Conservation (phyloP, 805 yeast species). For the Ogataea parapolymorpha region DNA sequence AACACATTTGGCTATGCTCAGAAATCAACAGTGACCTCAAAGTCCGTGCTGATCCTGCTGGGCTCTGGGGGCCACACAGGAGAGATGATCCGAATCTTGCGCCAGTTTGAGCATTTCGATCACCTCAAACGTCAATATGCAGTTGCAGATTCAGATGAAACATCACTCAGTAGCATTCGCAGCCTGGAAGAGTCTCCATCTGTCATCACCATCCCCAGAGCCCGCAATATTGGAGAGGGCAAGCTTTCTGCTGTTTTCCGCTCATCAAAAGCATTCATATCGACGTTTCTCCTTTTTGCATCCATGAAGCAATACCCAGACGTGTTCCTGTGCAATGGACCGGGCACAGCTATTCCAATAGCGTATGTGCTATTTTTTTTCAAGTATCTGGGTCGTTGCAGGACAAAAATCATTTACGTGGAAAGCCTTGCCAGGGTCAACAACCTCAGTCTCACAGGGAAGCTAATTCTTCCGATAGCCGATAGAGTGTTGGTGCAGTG, state of each 20-base stretch:
- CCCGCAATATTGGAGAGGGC: slow-evolving; percentile 38
- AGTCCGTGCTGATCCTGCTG: slow-evolving; percentile 53
- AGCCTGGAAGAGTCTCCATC: slow-evolving; percentile 33
- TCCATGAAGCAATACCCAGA: slow-evolving; percentile 23
- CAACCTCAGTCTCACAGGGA: slow-evolving; percentile 73
- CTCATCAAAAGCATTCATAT: slow-evolving; percentile 32
- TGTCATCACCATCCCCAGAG: slow-evolving; percentile 31
- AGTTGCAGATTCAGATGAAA: slow-evolving; percentile 44
- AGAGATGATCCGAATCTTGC: slow-evolving; percentile 77
- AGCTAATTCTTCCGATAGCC: slow-evolving; percentile 62
- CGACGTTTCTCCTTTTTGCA: slow-evolving; percentile 18
- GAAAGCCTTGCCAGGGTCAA: slow-evolving; percentile 86
- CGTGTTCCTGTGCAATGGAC: slow-evolving; percentile 60
- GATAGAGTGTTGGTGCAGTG: slow-evolving; percentile 90
- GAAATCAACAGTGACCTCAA: background rate
- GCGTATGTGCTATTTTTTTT: slow-evolving; percentile 53
- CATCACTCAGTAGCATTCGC: slow-evolving; percentile 41
- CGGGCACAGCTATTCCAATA: slow-evolving; percentile 74
- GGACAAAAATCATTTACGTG: slow-evolving; percentile 66
- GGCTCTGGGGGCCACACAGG: slow-evolving; percentile 99
- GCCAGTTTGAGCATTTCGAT: slow-evolving; percentile 31
- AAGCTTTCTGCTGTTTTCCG: slow-evolving; percentile 29
- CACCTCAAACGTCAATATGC: slow-evolving; percentile 28
- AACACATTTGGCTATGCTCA: background rate
- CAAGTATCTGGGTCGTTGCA: slow-evolving; percentile 44